These are phyloP conservation scores for Teratosphaeria zuluensis DNA, from an alignment of 2,329 filamentous ascomycete genomes.

Conservation along the genomic window DNA sequence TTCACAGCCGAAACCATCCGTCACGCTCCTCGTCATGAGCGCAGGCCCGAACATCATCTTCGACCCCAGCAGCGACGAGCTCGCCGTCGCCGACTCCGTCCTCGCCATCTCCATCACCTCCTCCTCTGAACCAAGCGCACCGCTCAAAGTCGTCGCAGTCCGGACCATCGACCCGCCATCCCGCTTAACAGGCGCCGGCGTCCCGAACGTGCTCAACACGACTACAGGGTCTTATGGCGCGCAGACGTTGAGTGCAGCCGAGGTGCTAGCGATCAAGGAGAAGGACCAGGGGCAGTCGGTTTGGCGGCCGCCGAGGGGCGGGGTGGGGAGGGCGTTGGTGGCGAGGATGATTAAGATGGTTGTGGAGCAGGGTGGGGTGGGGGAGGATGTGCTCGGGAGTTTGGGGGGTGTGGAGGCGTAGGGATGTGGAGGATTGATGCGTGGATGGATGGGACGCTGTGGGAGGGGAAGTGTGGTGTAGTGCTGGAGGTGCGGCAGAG, in stretches of 20 bases:
- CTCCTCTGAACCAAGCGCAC: conserved; percentile 48
- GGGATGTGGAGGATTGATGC: conserved; percentile 52
- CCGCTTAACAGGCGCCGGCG: conserved; percentile 38
- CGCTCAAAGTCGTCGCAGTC: conserved; percentile 31
- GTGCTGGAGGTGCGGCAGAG: no score
- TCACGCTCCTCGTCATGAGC: conserved; percentile 82
- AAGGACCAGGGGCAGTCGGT: conserved; percentile 47
- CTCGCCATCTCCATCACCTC: conserved; percentile 67
- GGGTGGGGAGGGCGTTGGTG: conserved; percentile 65
- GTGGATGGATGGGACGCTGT: no score
- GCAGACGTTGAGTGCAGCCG: conserved; percentile 26
- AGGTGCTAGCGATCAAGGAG: conserved; percentile 39
- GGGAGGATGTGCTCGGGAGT: conserved; percentile 74
- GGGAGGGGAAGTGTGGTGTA: no score
- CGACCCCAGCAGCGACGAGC: conserved; percentile 82
- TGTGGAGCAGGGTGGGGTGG: conserved; percentile 67
- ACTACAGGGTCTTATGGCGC: conserved; percentile 32
- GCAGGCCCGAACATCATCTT: conserved; percentile 73
- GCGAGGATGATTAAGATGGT: conserved; percentile 67
- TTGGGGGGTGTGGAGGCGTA: conserved; percentile 59
- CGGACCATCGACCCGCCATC: conserved; percentile 42
- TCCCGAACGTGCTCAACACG: conserved; percentile 38
- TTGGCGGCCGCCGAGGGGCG: conserved; percentile 78
- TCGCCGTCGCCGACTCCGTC: conserved; percentile 83
- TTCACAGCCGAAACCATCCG: conserved; percentile 52